Evolutionary conservation across 2,329 filamentous ascomycete genomes (phyloP).

Genomic region (Diaporthe aspalathi): DNA sequence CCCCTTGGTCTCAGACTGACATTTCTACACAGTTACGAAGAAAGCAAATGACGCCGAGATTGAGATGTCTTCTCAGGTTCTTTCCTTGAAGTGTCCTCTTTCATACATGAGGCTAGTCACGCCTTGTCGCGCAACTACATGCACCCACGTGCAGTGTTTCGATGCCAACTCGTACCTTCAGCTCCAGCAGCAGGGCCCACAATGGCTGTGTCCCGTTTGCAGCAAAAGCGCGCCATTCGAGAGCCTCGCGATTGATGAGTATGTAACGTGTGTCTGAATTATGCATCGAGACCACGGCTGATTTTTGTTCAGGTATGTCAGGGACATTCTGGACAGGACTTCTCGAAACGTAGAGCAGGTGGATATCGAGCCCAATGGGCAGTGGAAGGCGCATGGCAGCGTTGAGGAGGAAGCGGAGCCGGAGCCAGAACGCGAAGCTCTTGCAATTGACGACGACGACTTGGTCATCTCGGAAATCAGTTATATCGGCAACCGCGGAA

Average conservation of each 20-base stretch:
- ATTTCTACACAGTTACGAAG: conserved; percentile 70
- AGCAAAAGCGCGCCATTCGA: conserved; percentile 86
- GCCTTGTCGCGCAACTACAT: conserved; percentile 82
- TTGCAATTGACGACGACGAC: conserved; percentile 60
- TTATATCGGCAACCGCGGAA: conserved; percentile 48
- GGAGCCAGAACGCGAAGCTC: conserved; percentile 45
- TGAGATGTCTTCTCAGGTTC: conserved; percentile 84
- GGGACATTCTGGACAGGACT: conserved; percentile 84
- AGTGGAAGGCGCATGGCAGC: conserved; percentile 68
- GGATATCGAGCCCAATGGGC: conserved; percentile 87
- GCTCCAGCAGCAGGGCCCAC: conserved; percentile 93
- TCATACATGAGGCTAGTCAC: conserved; percentile 84
- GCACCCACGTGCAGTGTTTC: conserved; percentile 94
- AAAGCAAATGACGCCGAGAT: conserved; percentile 90
- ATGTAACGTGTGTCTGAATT: conserved; percentile 49
- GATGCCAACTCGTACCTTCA: conserved; percentile 93
- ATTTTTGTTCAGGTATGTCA: conserved; percentile 74
- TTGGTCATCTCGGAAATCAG: conserved; percentile 60
- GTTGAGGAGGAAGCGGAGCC: conserved; percentile 47
- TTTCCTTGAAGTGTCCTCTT: conserved; percentile 93
- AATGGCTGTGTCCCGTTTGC: conserved; percentile 96
- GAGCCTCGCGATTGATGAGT: conserved; percentile 88
- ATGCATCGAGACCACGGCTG: conserved; percentile 34
- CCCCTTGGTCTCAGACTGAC: conserved; percentile 38
- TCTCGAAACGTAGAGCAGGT: conserved; percentile 81